A percentile compares a stretch with the other conserved stretches of the same genome.
These are phyloP conservation scores for Haplosporangium gracile DNA, from an alignment of 192 early-diverging fungal genomes.

Conservation along the genomic window DNA sequence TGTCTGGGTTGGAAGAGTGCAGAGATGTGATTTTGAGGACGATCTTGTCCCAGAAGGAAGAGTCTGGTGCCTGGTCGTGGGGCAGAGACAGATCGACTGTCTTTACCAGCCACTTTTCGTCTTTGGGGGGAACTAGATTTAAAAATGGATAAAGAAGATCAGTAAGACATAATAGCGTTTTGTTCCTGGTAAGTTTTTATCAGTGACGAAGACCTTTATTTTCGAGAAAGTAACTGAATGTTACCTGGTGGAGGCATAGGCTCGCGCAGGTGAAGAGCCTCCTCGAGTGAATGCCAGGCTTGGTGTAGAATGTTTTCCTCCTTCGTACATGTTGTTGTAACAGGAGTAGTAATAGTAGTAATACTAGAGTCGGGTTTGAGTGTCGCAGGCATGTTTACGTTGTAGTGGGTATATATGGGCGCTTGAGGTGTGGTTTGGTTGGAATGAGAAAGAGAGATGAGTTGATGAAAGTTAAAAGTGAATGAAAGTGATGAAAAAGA, in stretches of 20 bases:
- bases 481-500: background rate
- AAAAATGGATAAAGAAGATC: background rate
- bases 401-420: background rate
- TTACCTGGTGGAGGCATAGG: slow-evolving; percentile 41
- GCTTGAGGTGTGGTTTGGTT: background rate
- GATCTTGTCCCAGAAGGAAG: slow-evolving; percentile 38
- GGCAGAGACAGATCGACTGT: slow-evolving; percentile 29
- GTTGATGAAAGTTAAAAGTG: background rate
- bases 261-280: slow-evolving; percentile 38
- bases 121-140: slow-evolving; percentile 38
- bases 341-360: background rate
- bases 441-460: background rate
- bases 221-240: background rate
- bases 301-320: slow-evolving; percentile 30
- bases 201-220: background rate
- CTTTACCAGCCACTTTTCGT: slow-evolving; percentile 44
- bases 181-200: background rate
- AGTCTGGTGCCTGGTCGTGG: slow-evolving; percentile 21
- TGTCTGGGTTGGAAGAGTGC: slow-evolving; percentile 4
- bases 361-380: background rate
- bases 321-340: background rate
- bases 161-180: background rate
- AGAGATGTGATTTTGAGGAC: slow-evolving; percentile 7
- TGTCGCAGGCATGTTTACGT: background rate
- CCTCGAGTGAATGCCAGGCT: slow-evolving; percentile 40